Percentiles rank a stretch among this genome's conserved stretches.
phyloP scores from a whole-genome alignment of 148 eudicot genomes.

The Polygonum aviculare region DNA sequence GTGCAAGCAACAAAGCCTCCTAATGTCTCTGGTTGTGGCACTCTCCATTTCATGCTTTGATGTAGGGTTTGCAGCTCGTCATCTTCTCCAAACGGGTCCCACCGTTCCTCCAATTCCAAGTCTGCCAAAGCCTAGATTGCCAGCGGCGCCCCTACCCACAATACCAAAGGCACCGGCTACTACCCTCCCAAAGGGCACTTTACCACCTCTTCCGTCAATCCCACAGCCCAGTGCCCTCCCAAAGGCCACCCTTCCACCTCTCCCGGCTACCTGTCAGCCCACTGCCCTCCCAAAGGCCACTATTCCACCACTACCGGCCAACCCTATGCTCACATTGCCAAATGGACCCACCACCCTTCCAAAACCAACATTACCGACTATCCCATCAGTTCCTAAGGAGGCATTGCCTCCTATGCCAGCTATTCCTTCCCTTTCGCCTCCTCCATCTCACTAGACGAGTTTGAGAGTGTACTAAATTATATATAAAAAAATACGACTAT shows the following conservation, averaged over 20 bases:
- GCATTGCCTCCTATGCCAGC: slow-evolving; percentile 6
- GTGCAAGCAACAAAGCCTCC: not conserved
- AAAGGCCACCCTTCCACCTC: slow-evolving; percentile 5
- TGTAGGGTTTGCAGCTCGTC: slow-evolving; percentile 17
- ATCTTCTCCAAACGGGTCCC: slow-evolving; percentile 24
- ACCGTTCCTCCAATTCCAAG: slow-evolving; percentile 22
- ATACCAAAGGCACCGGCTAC: not conserved
- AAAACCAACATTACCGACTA: slow-evolving; percentile 15
- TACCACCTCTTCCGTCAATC: not conserved
- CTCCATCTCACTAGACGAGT: not conserved
- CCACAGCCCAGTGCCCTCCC: not conserved
- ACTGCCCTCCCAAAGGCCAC: slow-evolving; percentile 8
- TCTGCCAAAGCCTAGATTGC: slow-evolving; percentile 13
- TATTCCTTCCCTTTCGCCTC: not conserved
- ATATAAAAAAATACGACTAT: not conserved
- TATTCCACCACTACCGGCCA: slow-evolving; percentile 9
- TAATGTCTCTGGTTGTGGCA: slow-evolving; percentile 13
- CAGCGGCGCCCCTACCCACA: slow-evolving; percentile 7
- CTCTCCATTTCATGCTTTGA: slow-evolving; percentile 17
- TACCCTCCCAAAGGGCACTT: not conserved
- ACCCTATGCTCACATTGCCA: slow-evolving; percentile 11
- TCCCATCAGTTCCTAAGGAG: slow-evolving; percentile 15
- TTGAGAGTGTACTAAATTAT: not conserved
- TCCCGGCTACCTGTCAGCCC: slow-evolving; percentile 6
- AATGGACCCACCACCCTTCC: not conserved